These are phyloP conservation scores for Pyrenochaeta sp. DNA, from an alignment of 2,329 filamentous ascomycete species.

Conservation along the genomic window DNA sequence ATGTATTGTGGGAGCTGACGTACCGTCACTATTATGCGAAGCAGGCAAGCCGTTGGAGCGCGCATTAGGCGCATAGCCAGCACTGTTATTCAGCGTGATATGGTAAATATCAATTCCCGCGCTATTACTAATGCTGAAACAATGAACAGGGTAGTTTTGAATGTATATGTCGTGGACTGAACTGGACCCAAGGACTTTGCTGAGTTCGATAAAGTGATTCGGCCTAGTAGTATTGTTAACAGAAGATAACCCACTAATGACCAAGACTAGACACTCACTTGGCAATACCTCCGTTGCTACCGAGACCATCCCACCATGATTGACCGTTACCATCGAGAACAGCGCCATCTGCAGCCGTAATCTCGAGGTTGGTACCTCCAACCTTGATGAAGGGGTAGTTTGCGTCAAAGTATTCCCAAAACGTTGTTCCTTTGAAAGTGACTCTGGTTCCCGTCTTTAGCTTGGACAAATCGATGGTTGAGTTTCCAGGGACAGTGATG, in stretches of 20 bases:
- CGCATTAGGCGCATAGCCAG: conserved; percentile 54
- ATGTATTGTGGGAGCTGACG: not conserved
- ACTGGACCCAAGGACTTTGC: conserved; percentile 49
- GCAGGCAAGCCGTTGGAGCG: conserved; percentile 31
- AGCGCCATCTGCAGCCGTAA: conserved; percentile 51
- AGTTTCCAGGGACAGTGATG: conserved; percentile 49
- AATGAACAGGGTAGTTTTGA: conserved; percentile 63
- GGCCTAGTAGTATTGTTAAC: conserved; percentile 11
- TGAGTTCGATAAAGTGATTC: conserved; percentile 44
- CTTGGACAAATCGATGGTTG: conserved; percentile 51
- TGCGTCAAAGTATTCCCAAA: conserved; percentile 44
- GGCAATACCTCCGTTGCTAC: conserved; percentile 53
- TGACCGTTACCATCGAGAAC: conserved; percentile 33
- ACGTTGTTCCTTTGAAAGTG: conserved; percentile 43
- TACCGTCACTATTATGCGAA: conserved; percentile 60
- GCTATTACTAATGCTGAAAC: conserved; percentile 55
- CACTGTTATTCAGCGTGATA: conserved; percentile 65
- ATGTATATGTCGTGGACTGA: conserved; percentile 56
- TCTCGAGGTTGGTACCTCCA: conserved; percentile 51
- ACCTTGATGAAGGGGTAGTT: conserved; percentile 46
- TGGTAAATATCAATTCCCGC: conserved; percentile 52
- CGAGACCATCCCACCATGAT: conserved; percentile 43
- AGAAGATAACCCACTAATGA: not conserved
- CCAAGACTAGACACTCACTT: conserved; percentile 30
- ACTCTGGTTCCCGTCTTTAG: conserved; percentile 54